Evolutionary conservation across 2,329 filamentous ascomycete genomes (phyloP), one percentile per base, ranked within the genome.

Genomic region (Fusarium aywerte): DNA sequence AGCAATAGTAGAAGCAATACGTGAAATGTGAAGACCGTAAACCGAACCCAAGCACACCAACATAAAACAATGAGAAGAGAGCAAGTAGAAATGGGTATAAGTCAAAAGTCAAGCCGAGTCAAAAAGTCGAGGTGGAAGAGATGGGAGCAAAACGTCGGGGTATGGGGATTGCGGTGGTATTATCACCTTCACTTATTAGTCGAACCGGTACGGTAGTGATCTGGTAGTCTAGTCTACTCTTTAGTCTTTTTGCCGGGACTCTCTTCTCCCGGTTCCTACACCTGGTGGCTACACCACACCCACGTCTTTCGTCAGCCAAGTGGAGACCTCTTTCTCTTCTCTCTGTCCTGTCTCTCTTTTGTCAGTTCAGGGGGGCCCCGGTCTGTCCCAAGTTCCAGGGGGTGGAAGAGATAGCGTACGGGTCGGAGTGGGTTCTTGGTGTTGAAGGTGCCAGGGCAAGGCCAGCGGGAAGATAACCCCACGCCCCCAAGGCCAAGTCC

Each of bases 101-200:
- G 58, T 62, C 51, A 40, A n/a, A n/a, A 62, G 52, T 54, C 42
- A 31, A 66, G 58, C 54, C 55, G 51, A 66, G 65, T 60, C 52
- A 65, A 69, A n/a, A 48, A 12, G 45, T 48, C 45, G 31, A 48
- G 45, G 62, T 49, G 58, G 55, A 62, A 52, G 44, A 70, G 51
- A 58, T 68, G 48, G 29, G 65, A 72, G 52, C 56, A 65, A 54
- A 45, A 62, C 49, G 54, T 67, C 45, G 49, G 67, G 69, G 68
- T 63, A 64, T 74, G 71, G 71, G 71, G 71, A 73, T 67, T 59
- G 66, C 62, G 54, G 71, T 69, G 62, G 71, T 73, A 68, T 73
- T 73, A 73, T 73, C 69, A 74, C 71, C 68, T 74, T 69, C 31
- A 49, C 27, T 39, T 23, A 39, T 61, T 59, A 58, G 65, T 61